A percentile compares a stretch with the other conserved stretches of the same genome.
phyloP scores from a whole-genome alignment of 192 early-diverging fungal genomes.

The Coemansia sp. region DNA sequence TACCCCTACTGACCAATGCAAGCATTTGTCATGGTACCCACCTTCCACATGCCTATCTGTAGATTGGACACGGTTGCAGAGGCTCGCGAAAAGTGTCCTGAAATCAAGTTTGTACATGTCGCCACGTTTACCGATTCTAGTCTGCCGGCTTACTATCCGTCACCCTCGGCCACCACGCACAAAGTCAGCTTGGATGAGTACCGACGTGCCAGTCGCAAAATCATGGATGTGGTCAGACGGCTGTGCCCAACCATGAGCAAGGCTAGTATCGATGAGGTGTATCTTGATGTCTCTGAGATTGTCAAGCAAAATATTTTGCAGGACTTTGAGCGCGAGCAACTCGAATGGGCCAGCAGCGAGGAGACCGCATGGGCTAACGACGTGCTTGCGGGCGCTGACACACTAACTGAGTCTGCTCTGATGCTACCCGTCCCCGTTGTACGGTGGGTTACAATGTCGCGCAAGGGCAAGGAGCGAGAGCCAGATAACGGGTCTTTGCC shows the following conservation, averaged over 20 bases:
- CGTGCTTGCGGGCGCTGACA: background rate
- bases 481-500: slow-evolving; percentile 15
- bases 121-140: slow-evolving; percentile 78
- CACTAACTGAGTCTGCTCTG: background rate
- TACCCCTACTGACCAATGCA: background rate
- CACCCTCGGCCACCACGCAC: slow-evolving; percentile 73
- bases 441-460: slow-evolving; percentile 33
- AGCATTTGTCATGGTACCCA: background rate
- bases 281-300: slow-evolving; percentile 78
- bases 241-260: slow-evolving; percentile 65
- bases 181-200: slow-evolving; percentile 89
- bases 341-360: slow-evolving; percentile 17
- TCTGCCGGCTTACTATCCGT: slow-evolving; percentile 66
- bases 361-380: slow-evolving; percentile 9
- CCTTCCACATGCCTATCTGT: background rate
- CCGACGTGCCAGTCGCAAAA: slow-evolving; percentile 68
- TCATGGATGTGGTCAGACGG: slow-evolving; percentile 71
- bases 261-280: slow-evolving; percentile 86
- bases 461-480: slow-evolving; percentile 54
- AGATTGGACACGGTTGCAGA: slow-evolving; percentile 40
- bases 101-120: slow-evolving; percentile 78
- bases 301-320: slow-evolving; percentile 59
- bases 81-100: slow-evolving; percentile 58
- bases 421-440: slow-evolving; percentile 23
- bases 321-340: slow-evolving; percentile 32